phyloP scores from a whole-genome alignment of 495 filamentous ascomycete genomes.

The Penicillium angulare region DNA sequence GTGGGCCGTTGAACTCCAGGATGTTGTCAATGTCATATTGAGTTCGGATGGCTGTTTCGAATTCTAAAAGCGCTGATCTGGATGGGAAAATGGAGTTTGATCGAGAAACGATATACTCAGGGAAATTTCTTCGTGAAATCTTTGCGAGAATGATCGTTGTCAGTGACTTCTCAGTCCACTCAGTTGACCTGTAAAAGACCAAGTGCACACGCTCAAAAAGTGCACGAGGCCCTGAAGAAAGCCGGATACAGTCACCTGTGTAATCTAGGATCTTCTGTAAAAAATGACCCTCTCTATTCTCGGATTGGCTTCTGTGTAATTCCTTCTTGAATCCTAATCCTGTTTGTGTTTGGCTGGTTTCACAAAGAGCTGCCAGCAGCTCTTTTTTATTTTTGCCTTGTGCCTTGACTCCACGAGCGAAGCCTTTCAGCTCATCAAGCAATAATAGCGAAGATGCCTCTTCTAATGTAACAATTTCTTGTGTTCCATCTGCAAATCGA shows the following conservation, averaged over 20 bases:
- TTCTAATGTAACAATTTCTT: conserved; percentile 74
- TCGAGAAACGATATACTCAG: conserved; percentile 84
- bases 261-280: conserved; percentile 73
- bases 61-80: conserved; percentile 74
- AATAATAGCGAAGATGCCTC: conserved; percentile 79
- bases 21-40: conserved; percentile 82
- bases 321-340: conserved; percentile 64
- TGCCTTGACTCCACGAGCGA: conserved; percentile 85
- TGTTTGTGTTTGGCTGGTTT: conserved; percentile 67
- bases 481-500: conserved; percentile 76
- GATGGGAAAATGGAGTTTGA: conserved; percentile 86
- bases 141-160: conserved; percentile 93
- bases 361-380: conserved; percentile 66
- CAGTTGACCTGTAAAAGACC: conserved; percentile 93
- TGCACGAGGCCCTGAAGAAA: conserved; percentile 69
- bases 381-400: conserved; percentile 89
- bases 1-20: conserved; percentile 80
- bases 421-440: conserved; percentile 78
- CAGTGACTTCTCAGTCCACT: conserved; percentile 96
- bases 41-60: conserved; percentile 79
- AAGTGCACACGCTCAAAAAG: conserved; percentile 93
- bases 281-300: conserved; percentile 59
- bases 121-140: conserved; percentile 82
- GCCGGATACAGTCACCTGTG: conserved; percentile 80
- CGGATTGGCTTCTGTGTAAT: conserved; percentile 46